Base-by-base conservation (phyloP, 2,329 filamentous ascomycete genomes). In the Cladosporium sp. region DNA sequence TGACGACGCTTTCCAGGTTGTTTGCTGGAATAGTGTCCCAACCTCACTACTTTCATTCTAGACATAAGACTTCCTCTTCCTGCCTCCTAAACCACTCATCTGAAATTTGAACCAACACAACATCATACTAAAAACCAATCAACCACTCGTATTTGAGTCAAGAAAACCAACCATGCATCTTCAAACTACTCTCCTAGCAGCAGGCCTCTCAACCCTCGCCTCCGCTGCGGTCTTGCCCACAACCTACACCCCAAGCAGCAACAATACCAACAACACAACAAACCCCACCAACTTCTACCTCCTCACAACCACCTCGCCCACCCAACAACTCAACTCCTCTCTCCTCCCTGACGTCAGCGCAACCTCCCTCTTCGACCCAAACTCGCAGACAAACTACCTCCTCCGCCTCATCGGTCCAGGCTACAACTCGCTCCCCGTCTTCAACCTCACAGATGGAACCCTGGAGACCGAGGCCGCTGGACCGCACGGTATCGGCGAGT, bases 311-410 rank as follows among this genome's bases (percentile, higher is more conserved):
- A 61, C 69, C 47, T 50, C 45, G 15, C 40, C 65, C 5, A 73
- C 74, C 15, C 60, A 69, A 40, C 62, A 62, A 7, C 43, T 58
- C 19, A 70, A 73, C 60, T 67, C 71, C 19, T 69, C 69, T 7
- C 54, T 64, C 17, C 69, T 76, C 7, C 64, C 68, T 25, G 64
- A 69, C 55, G 74, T 76, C 28, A 72, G 68, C 34, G 73, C 74
- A 5, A 74, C 70, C 9, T 73, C 73, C 0, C 67, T 76, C 56
- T 76, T 74, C 63, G 70, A 73, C 49, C 73, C 74, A 1, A 65
- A 72, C 55, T 61, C 68, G 54, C 63, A 65, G 42, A 64, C 69
- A 14, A 68, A 65, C 40, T 71, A 73, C 63, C 65, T 72, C 59
- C 69, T 78, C 20, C 74, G 75, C 60, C 67, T 73, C 17, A 74